A percentile compares a stretch with the other conserved stretches of the same genome.
These are phyloP conservation scores for Chaetoscypha palmicola DNA, from an alignment of 2,329 filamentous ascomycete genomes.

Conservation along the genomic window DNA sequence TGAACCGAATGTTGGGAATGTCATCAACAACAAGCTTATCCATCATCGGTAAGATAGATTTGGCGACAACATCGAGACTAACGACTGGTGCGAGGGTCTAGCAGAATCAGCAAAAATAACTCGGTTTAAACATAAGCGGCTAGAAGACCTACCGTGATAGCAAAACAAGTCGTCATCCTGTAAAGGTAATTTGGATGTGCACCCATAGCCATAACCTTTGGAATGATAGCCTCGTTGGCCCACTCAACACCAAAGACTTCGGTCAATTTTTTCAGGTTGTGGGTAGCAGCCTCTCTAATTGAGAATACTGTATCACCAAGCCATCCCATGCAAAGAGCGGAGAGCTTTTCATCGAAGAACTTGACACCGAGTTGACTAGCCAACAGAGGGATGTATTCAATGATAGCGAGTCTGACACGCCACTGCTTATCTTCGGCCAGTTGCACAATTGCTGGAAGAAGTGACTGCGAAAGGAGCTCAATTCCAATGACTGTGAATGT, in stretches of 20 bases:
- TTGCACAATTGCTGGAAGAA: conserved; percentile 94
- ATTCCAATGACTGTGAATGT: conserved; percentile 77
- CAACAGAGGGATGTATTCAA: conserved; percentile 96
- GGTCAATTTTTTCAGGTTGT: conserved; percentile 96
- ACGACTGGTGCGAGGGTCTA: conserved; percentile 92
- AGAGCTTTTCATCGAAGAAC: conserved; percentile 98
- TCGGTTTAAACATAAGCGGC: neutral
- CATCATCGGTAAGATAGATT: conserved; percentile 91
- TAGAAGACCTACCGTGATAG: conserved; percentile 74
- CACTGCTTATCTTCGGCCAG: conserved; percentile 99
- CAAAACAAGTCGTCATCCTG: conserved; percentile 99
- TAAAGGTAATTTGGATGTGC: conserved; percentile 98
- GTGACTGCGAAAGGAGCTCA: conserved; percentile 89
- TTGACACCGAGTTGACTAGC: conserved; percentile 92
- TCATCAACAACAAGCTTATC: conserved; percentile 89
- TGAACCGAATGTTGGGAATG: conserved; percentile 98
- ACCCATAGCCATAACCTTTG: conserved; percentile 98
- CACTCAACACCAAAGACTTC: conserved; percentile 98
- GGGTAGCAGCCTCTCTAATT: conserved; percentile 92
- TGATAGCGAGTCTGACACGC: conserved; percentile 95
- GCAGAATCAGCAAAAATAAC: conserved; percentile 28
- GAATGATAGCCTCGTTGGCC: conserved; percentile 95
- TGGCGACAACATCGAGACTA: conserved; percentile 85
- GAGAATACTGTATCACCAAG: conserved; percentile 97
- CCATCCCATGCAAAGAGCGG: conserved; percentile 96